Conservation (phyloP, 768 basidiomycete genomes). For the Hemileccinum impolitum region DNA sequence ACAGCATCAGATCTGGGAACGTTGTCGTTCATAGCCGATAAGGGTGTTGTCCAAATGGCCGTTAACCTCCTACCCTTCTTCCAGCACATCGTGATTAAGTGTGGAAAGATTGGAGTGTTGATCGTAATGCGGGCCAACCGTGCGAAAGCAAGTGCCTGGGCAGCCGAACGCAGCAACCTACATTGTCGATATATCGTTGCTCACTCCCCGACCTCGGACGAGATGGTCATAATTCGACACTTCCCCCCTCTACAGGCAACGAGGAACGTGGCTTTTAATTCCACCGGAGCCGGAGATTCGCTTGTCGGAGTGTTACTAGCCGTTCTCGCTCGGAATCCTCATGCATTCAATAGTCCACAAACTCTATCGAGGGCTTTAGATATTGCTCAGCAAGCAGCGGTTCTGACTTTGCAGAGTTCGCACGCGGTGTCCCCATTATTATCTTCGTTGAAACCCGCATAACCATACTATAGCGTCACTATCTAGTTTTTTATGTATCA, state of each 20-base stretch:
- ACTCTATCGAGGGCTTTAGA: constrained; percentile 44
- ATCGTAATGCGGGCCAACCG: constrained; percentile 54
- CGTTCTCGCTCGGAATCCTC: constrained; percentile 43
- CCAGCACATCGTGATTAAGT: constrained; percentile 81
- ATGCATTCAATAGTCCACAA: constrained; percentile 44
- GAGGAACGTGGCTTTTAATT: constrained; percentile 48
- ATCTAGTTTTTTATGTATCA: constrained; percentile 7
- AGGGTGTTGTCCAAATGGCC: constrained; percentile 78
- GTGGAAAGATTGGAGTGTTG: constrained; percentile 66
- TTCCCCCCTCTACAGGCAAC: constrained; percentile 56
- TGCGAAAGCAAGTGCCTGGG: constrained; percentile 48
- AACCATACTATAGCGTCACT: not conserved
- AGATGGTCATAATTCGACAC: constrained; percentile 65
- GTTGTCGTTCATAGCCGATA: constrained; percentile 59
- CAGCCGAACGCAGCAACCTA: constrained; percentile 43
- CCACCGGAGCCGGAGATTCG: constrained; percentile 92
- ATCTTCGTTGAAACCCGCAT: constrained; percentile 28
- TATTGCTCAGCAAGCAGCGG: constrained; percentile 63
- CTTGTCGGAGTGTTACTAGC: constrained; percentile 85
- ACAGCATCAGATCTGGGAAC: constrained; percentile 38
- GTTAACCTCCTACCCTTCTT: constrained; percentile 83
- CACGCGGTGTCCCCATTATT: constrained; percentile 65
- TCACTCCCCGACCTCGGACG: constrained; percentile 41
- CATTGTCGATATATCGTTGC: constrained; percentile 49
- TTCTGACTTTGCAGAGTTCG: constrained; percentile 53